Evolutionary conservation across 108 stramenopile species (phyloP), one percentile per base, ranked within the genome.

Genomic region (Stephanodiscus minutulus): DNA sequence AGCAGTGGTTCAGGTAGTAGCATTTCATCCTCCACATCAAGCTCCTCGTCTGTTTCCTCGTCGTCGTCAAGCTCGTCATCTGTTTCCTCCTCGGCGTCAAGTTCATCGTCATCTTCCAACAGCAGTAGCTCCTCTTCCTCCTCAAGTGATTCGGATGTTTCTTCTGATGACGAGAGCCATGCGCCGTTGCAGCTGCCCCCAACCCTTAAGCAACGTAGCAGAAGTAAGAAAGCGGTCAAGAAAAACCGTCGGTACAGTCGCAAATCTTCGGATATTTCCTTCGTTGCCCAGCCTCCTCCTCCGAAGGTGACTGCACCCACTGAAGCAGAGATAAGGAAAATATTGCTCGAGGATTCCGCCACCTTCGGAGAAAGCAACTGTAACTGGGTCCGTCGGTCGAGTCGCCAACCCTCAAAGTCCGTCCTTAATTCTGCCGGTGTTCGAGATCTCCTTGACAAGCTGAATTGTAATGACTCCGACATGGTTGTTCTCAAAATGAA

Each of bases 401-500:
- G 79, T 31, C 91, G 96, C 9, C 87, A 91, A 72, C 93, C 96
- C 8, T 90, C 84, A 0, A 76, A 80, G 44, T 81, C 81, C 36
- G 72, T 81, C n/a, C 63, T 96, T 11, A 86, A 83, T 54, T 68
- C 89, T 12, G 82, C 84, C 24, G 64, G 66, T 57, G 73, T 95
- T 12, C 74, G 78, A 31, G 77, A 81, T 43, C 79, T 97, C 52
- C 47, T 92, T 15, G 82, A 87, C 49, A 93, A 91, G 63, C 81
- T 97, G 41, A 76, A 72, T 27, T 71, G 46, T 29, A 93, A 96
- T 73, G 87, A 95, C 67, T 77, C 82, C 35, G 90, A 91, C 44
- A 91, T 95, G 87, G 89, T 88, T 41, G 94, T 97, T 35, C 77
- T 97, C 64, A 97, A 97, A 67, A 77, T 95, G 88, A 97, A 97